These are phyloP conservation scores for Scalesia atractyloides DNA, from an alignment of 129 eudicot genomes.

Conservation along the genomic window DNA sequence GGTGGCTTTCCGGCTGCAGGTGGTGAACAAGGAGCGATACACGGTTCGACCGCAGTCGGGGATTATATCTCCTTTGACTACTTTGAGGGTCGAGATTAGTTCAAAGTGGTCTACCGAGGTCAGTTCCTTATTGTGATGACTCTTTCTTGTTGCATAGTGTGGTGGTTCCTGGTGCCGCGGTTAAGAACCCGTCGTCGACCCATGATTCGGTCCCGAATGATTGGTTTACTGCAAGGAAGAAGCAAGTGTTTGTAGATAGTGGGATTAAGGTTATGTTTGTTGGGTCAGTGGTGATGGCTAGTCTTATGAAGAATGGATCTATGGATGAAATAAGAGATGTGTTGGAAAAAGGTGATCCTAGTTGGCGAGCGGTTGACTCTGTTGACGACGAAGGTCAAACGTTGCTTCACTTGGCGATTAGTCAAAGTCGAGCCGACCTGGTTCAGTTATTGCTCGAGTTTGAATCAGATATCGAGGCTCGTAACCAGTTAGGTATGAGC, in stretches of 20 bases:
- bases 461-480: conserved; percentile 57
- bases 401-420: conserved; percentile 67
- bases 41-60: conserved; percentile 62
- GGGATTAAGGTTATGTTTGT: conserved; percentile 72
- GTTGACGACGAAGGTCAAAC: conserved; percentile 65
- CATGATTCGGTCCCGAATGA: conserved; percentile 62
- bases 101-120: conserved; percentile 42
- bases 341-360: conserved; percentile 58
- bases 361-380: conserved; percentile 61
- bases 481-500: conserved; percentile 47
- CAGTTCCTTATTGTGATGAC: conserved; percentile 62
- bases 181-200: conserved; percentile 52
- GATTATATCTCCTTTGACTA: conserved; percentile 59
- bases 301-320: conserved; percentile 52
- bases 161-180: conserved; percentile 79
- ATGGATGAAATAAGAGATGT: conserved; percentile 70
- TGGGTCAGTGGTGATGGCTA: conserved; percentile 62
- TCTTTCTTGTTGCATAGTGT: conserved; percentile 71
- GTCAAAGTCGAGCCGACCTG: conserved; percentile 60
- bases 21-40: conserved; percentile 54
- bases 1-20: conserved; percentile 71
- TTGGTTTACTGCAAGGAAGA: conserved; percentile 70
- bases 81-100: conserved; percentile 47
- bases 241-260: conserved; percentile 79
- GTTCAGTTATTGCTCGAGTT: conserved; percentile 75